These are phyloP conservation scores for Botrytis elliptica DNA, from an alignment of 2,329 filamentous ascomycete genomes.

Conservation along the genomic window DNA sequence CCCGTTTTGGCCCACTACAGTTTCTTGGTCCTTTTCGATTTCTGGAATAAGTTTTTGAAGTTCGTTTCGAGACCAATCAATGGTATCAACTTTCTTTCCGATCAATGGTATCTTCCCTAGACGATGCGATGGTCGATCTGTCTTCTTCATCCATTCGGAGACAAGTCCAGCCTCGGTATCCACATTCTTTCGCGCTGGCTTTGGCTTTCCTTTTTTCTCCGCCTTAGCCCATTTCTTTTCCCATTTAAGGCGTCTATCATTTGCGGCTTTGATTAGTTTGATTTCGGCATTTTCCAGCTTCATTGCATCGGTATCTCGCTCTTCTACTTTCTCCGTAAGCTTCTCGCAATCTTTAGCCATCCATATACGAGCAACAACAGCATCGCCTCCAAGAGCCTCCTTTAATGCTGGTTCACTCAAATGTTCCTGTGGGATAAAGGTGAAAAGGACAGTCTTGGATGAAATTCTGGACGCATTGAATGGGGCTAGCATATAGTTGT, in stretches of 20 bases:
- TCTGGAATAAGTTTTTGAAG: conserved; percentile 72
- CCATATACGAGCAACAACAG: conserved; percentile 79
- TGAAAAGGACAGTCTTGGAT: conserved; percentile 84
- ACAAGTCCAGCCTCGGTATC: conserved; percentile 67
- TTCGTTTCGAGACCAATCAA: conserved; percentile 80
- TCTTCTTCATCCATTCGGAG: conserved; percentile 67
- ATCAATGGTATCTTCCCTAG: conserved; percentile 67
- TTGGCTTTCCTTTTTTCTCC: conserved; percentile 30
- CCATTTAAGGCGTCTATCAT: conserved; percentile 57
- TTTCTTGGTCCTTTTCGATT: conserved; percentile 64
- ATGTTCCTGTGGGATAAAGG: conserved; percentile 78
- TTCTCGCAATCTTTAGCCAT: conserved; percentile 74
- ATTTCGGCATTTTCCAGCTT: conserved; percentile 86
- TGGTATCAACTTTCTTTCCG: conserved; percentile 90
- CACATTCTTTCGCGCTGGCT: conserved; percentile 45
- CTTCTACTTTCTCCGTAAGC: conserved; percentile 74
- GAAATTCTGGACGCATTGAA: conserved; percentile 81
- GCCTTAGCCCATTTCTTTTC: conserved; percentile 49
- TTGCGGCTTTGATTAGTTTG: conserved; percentile 75
- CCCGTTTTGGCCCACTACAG: conserved; percentile 55
- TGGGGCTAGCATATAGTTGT: conserved; percentile 84
- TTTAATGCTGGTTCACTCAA: conserved; percentile 70
- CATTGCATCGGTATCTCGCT: conserved; percentile 76
- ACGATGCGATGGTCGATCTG: conserved; percentile 74
- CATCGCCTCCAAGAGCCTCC: conserved; percentile 65